Evolutionary conservation across 176 grass and related monocot species (phyloP).

Genomic region (Carex scoparia): DNA sequence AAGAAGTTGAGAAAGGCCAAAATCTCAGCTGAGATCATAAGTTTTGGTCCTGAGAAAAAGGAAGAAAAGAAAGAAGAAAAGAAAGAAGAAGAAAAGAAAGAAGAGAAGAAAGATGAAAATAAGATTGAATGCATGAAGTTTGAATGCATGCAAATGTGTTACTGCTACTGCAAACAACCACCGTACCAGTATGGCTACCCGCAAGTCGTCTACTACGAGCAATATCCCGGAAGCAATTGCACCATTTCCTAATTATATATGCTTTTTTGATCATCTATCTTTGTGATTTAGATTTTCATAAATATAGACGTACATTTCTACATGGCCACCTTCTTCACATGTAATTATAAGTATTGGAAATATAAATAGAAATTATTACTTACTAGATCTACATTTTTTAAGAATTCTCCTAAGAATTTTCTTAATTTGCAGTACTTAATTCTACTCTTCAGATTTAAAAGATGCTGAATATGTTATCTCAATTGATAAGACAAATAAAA

Average conservation of each 20-base stretch:
- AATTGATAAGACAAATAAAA: too few species aligned
- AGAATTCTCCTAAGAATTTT: too few species aligned
- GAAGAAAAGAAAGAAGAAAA: constrained; percentile 40
- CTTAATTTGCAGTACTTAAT: too few species aligned
- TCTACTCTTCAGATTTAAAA: too few species aligned
- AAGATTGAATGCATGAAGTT: background rate
- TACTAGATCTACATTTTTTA: background rate
- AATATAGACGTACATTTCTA: background rate
- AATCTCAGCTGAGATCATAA: constrained; percentile 27
- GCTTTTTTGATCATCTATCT: background rate
- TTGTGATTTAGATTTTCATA: background rate
- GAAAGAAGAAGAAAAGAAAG: constrained; percentile 20
- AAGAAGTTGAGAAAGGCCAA: constrained; percentile 41
- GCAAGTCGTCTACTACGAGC: background rate
- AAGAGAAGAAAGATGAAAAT: background rate
- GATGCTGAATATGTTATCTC: too few species aligned
- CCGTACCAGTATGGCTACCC: background rate
- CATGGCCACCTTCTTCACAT: background rate
- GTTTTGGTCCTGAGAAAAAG: constrained; percentile 50
- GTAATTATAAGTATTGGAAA: background rate
- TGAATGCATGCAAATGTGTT: background rate
- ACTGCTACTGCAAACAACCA: background rate
- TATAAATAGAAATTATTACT: background rate
- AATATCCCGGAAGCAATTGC: constrained; percentile 6
- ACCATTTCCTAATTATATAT: background rate